phyloP scores from a whole-genome alignment of 352 stramenopile species.

The Globisporangium takayamanum region DNA sequence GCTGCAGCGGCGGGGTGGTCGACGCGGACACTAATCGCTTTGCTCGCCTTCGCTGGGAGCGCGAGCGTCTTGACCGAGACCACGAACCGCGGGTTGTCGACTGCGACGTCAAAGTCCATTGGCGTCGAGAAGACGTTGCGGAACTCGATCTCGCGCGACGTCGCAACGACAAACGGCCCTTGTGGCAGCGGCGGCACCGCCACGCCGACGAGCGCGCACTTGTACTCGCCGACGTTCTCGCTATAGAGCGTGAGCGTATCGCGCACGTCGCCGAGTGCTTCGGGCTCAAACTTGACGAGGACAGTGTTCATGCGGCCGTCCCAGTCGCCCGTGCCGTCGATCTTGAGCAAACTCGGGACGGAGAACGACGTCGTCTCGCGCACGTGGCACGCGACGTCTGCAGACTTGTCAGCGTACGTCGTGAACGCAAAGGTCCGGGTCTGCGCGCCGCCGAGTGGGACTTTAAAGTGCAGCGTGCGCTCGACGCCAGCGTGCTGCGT shows the following conservation, averaged over 20 bases:
- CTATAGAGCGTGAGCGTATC: constrained; percentile 71
- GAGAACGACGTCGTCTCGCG: constrained; percentile 64
- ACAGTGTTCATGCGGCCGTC: constrained; percentile 61
- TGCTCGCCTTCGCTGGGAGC: constrained; percentile 65
- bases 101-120: constrained; percentile 69
- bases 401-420: constrained; percentile 29
- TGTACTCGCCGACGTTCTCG: constrained; percentile 73
- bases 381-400: constrained; percentile 55
- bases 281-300: constrained; percentile 84
- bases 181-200: constrained; percentile 74
- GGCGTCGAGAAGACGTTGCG: constrained; percentile 84
- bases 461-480: constrained; percentile 75
- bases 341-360: constrained; percentile 32
- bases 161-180: constrained; percentile 71
- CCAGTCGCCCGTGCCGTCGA: constrained; percentile 62
- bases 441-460: constrained; percentile 68
- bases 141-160: constrained; percentile 77
- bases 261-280: constrained; percentile 77
- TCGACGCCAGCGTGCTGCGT: constrained; percentile 70
- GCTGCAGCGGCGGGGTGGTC: constrained; percentile 20
- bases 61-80: constrained; percentile 46
- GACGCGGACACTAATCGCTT: constrained; percentile 51
- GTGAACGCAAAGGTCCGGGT: constrained; percentile 78
- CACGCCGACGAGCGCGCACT: constrained; percentile 72
- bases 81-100: constrained; percentile 74